Percentiles rank a stretch among this genome's conserved stretches.
These are phyloP conservation scores for Hygrophila difformis DNA, from an alignment of 257 asterid genomes.

Conservation along the genomic window DNA sequence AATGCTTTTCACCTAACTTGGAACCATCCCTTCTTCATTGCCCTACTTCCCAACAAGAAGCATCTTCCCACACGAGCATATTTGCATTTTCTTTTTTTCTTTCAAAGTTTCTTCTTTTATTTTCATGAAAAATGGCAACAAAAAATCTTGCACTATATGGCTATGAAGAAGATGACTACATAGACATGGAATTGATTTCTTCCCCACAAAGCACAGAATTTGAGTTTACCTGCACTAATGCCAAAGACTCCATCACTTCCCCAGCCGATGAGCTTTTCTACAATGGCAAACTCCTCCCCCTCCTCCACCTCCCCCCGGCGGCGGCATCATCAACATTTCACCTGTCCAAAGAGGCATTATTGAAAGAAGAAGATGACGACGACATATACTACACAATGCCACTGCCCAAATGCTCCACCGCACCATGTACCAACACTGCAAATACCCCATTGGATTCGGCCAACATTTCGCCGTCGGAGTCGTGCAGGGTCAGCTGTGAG, in stretches of 20 bases:
- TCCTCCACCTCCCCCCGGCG: conserved; percentile 60
- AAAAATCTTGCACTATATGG: conserved; percentile 5
- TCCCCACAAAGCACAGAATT: conserved; percentile 32
- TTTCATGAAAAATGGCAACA: conserved; percentile 18
- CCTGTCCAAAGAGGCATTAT: conserved; percentile 15
- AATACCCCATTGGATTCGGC: conserved; percentile 43
- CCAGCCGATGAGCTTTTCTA: conserved; percentile 88
- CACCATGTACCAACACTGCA: conserved; percentile 27
- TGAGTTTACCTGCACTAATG: conserved; percentile 43
- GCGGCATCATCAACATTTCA: conserved; percentile 14
- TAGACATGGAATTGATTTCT: conserved; percentile 20
- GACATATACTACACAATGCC: conserved; percentile 16
- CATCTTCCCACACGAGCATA: no score
- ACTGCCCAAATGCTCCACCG: conserved; percentile 21
- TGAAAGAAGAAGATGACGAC: conserved; percentile 6
- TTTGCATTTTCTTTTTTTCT: no score
- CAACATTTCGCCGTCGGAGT: conserved; percentile 65
- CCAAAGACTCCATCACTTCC: conserved; percentile 27
- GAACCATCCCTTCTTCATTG: no score
- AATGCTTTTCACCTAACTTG: no score
- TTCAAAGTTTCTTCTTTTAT: conserved; percentile 24
- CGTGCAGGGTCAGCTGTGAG: conserved; percentile 70
- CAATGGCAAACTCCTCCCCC: conserved; percentile 89
- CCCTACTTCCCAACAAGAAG: no score
- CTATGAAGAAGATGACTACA: conserved; percentile 42